Base-by-base conservation (phyloP, 2,329 filamentous ascomycete species). In the Arthrobotrys entomopaga region DNA sequence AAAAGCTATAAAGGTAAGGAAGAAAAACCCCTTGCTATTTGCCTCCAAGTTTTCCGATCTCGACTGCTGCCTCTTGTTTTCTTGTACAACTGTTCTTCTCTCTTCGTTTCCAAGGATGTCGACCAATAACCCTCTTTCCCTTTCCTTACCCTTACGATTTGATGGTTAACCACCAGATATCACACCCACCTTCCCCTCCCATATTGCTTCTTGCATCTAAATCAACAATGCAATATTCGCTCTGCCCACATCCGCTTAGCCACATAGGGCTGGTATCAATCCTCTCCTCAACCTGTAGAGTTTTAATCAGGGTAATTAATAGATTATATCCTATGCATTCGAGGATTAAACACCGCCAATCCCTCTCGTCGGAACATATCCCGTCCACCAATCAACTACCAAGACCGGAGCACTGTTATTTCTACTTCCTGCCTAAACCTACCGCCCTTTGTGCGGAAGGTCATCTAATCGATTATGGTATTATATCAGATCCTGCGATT, bases 211-310 rank as follows among this genome's bases (percentile, higher is more conserved):
- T 43, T 57, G 19, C 22, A 4, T 22, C 26, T 22, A 29, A 42
- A 26, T 40, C 15, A 15, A 7, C 43, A 11, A 58, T 53, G 20
- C 46, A 56, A n/a, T 34, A 38, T 43, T 40, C 46, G 29, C 43
- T 50, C 56, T 40, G 13, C 53, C 7, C 43, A 8, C 43, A 29
- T 20, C 59, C 52, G 52, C 66, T 64, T 65, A 59, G 49, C 69
- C 63, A 49, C 61, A 73, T 73, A 73, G 56, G 69, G 69, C 69
- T 73, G 69, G 61, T 73, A 49, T 48, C 20, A 57, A 43, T 43
- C 22, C 22, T 19, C 22, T 19, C 24, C 13, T 19, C 34, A 13
- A 24, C 54, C 38, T 50, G n/a, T 48, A 48, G 24, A 15, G 10
- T 22, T 24, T 40, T 24, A 43, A 10, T 57, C 42, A 19, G 53